Percentiles rank a stretch among this genome's conserved stretches.
phyloP scores from a whole-genome alignment of 257 asterid species.

The Phtheirospermum japonicum region DNA sequence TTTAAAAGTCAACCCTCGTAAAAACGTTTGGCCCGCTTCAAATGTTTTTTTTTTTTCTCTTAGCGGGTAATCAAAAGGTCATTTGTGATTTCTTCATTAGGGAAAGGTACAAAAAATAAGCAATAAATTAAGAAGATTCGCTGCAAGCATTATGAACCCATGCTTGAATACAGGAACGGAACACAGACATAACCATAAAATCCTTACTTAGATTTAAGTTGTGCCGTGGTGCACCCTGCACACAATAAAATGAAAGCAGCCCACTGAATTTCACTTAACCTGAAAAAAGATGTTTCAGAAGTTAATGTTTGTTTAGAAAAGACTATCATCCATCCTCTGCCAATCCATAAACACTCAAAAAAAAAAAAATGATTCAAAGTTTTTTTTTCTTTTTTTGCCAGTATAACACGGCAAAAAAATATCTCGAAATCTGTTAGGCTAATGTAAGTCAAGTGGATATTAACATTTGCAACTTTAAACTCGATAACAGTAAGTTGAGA shows the following conservation, averaged over 20 bases:
- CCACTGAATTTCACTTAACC: constrained; percentile 97
- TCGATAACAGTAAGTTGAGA: constrained; percentile 20
- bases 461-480: constrained; percentile 17
- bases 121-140: no score
- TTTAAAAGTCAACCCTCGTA: no score
- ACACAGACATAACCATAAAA: constrained; percentile 23
- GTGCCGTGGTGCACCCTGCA: constrained; percentile 99
- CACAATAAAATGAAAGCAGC: constrained; percentile 90
- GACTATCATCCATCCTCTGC: constrained; percentile 1
- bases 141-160: not conserved
- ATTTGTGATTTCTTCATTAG: no score
- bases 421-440: not conserved
- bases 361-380: constrained; percentile 4
- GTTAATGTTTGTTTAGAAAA: constrained; percentile 21
- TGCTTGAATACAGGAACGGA: constrained; percentile 16
- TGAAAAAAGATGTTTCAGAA: constrained; percentile 30
- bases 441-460: constrained; percentile 11
- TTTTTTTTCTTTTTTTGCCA: not conserved
- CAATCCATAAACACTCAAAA: constrained; percentile 20
- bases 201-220: constrained; percentile 85
- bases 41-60: no score
- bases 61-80: no score
- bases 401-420: constrained; percentile 18
- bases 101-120: no score
- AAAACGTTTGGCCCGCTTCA: no score